Evolutionary conservation across 2,329 filamentous ascomycete genomes (phyloP), one percentile per base, ranked within the genome.

Genomic region (Colletotrichum caudatum): DNA sequence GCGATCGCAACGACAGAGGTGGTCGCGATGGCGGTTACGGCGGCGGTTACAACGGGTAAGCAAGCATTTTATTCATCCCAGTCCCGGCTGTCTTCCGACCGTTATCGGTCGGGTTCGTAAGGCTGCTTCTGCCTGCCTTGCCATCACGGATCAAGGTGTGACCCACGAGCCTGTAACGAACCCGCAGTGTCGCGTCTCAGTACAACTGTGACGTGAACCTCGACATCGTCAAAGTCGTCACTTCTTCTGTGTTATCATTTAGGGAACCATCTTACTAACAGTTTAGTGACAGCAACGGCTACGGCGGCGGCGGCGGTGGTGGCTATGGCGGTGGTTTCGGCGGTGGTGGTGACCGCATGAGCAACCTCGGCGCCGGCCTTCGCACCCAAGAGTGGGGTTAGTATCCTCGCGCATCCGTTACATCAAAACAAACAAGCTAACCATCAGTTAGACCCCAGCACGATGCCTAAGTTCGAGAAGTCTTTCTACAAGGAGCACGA

Each of bases 401-500:
- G 92, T 88, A 64, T 67, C 18, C n/a, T 29, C 41, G 80, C 76
- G 81, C 74, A 69, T 61, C 74, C 53, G 2, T 6, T 37, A 20
- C 5, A 48, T 23, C 20, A 46, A n/a, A 53, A 33, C 23, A 33
- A 8, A 8, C 37, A 41, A 20, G 69, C 77, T 80, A 78, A 80
- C 70, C 33, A 37, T 29, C 8, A 48, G 61, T 26, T 76, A 96
- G 96, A 99, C 81, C 78, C 96, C 65, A 86, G 82, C 78, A 82
- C 91, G 8, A 80, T 99, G 57, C 95, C 96, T 77, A 98, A 98
- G 84, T 99, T 99, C 85, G 96, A 99, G 82, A 99, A 99, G 85
- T 95, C 93, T 11, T 99, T 99, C 86, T 99, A 99, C 90, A 97
- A 98, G 87, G 96, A 98, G 84, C 91, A 96, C 80, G 88, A 92